A percentile compares a stretch with the other conserved stretches of the same genome.
These are phyloP conservation scores for Citrus medica DNA, from an alignment of 345 rosid species.

Conservation along the genomic window DNA sequence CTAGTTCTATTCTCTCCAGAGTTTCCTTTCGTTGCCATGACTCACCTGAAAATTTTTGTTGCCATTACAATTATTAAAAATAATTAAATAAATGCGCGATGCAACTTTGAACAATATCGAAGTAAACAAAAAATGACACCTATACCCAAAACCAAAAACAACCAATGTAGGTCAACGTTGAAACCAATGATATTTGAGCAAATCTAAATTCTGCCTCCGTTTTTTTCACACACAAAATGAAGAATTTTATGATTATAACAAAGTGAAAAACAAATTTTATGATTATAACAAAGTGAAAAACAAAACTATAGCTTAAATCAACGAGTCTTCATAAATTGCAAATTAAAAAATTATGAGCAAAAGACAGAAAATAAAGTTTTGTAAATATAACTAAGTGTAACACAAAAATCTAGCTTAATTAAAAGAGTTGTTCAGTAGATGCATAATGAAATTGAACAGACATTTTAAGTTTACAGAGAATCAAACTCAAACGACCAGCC, in stretches of 20 bases:
- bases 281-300: no score
- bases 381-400: background rate
- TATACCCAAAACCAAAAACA: background rate
- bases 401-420: background rate
- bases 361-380: no score
- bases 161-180: background rate
- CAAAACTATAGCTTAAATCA: no score
- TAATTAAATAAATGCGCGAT: background rate
- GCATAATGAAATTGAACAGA: background rate
- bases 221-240: background rate
- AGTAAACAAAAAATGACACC: background rate
- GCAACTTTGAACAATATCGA: background rate
- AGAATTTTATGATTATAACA: background rate
- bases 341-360: no score
- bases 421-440: background rate
- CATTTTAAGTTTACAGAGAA: background rate
- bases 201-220: no score
- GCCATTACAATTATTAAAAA: background rate
- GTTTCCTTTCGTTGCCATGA: conserved; percentile 34
- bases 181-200: background rate
- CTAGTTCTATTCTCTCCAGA: conserved; percentile 37
- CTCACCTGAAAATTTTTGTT: conserved; percentile 4
- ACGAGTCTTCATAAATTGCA: no score
- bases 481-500: background rate
- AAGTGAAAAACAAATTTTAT: no score